These are phyloP conservation scores for Cladorrhinum sp. DNA, from an alignment of 2,329 filamentous ascomycete species.

Conservation along the genomic window DNA sequence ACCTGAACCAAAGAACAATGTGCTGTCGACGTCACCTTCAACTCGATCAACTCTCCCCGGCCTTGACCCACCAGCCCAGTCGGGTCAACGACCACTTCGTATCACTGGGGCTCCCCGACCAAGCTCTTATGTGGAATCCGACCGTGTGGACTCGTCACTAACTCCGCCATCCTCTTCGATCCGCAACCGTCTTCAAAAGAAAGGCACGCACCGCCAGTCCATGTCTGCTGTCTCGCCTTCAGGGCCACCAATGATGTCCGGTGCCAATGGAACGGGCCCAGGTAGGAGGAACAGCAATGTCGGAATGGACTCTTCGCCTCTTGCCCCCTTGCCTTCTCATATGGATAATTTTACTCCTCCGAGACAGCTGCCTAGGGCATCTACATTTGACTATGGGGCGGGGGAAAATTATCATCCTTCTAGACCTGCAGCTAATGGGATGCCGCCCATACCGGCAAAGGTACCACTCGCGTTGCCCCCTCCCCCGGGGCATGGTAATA, in stretches of 20 bases:
- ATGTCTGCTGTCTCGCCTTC: slow-evolving; percentile 30
- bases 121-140: slow-evolving; percentile 32
- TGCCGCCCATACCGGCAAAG: slow-evolving; percentile 68
- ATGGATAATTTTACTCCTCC: slow-evolving; percentile 48
- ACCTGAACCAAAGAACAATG: slow-evolving; percentile 59
- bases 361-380: slow-evolving; percentile 43
- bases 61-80: slow-evolving; percentile 51
- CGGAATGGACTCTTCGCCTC: slow-evolving; percentile 38
- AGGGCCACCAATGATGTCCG: slow-evolving; percentile 35
- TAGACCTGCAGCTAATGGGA: slow-evolving; percentile 33
- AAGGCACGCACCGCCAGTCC: slow-evolving; percentile 41
- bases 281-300: slow-evolving; percentile 9
- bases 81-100: slow-evolving; percentile 51
- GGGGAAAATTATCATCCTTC: slow-evolving; percentile 47
- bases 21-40: slow-evolving; percentile 30
- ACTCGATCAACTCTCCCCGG: slow-evolving; percentile 49
- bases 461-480: slow-evolving; percentile 48
- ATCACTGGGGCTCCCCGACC: slow-evolving; percentile 38
- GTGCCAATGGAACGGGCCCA: slow-evolving; percentile 35
- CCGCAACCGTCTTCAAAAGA: slow-evolving; percentile 65
- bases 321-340: slow-evolving; percentile 52
- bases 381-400: slow-evolving; percentile 48
- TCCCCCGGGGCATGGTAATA: slow-evolving; percentile 15
- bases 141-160: slow-evolving; percentile 34
- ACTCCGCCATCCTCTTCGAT: slow-evolving; percentile 26